These are phyloP conservation scores for Sporothrix protearum DNA, from an alignment of 2,329 filamentous ascomycete species.

Conservation along the genomic window DNA sequence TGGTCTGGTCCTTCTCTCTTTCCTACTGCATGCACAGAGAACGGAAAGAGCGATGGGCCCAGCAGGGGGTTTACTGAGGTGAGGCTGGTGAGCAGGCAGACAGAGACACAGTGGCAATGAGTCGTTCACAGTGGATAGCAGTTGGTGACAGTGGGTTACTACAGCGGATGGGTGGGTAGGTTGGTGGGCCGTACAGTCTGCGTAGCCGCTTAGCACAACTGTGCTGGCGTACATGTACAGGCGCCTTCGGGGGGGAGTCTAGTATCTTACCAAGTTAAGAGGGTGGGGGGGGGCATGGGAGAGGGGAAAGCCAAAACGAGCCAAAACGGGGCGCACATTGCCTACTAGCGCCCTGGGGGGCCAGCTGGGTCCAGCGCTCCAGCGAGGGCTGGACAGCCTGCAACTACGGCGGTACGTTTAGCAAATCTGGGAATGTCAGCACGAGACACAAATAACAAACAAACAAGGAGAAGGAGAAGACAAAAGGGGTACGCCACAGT, in stretches of 20 bases:
- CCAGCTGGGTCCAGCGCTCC: background rate
- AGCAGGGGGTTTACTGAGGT: background rate
- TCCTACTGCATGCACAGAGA: background rate
- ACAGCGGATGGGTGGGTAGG: background rate
- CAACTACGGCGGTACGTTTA: background rate
- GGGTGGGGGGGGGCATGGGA: background rate
- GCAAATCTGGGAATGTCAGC: background rate
- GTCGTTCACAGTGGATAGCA: background rate
- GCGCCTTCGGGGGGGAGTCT: background rate
- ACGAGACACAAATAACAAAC: background rate
- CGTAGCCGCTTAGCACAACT: constrained; percentile 2
- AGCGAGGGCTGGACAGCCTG: background rate
- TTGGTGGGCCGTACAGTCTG: background rate
- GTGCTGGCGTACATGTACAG: background rate
- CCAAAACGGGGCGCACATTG: background rate
- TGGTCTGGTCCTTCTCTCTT: background rate
- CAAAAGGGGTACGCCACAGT: background rate
- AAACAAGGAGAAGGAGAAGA: background rate
- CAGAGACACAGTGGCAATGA: background rate
- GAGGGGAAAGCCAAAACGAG: background rate
- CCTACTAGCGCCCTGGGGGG: background rate
- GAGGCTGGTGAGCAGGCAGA: constrained; percentile 9
- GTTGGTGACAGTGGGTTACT: background rate
- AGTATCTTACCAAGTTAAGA: no score
- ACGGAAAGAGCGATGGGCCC: background rate